These are phyloP conservation scores for Phytophthora ramorum DNA, from an alignment of 352 stramenopile genomes.

Conservation along the genomic window DNA sequence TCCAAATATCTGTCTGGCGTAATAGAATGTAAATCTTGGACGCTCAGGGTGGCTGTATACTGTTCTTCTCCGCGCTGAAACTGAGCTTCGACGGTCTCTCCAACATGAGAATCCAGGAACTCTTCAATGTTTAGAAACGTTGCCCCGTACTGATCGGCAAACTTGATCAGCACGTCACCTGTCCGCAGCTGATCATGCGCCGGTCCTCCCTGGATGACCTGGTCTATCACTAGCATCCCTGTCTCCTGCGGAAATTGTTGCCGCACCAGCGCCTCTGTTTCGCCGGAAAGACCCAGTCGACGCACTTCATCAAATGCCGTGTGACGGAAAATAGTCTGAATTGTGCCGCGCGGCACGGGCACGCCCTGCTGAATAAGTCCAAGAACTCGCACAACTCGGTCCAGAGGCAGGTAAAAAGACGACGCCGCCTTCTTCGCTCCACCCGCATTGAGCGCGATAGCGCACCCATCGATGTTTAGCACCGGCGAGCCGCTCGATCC, in stretches of 20 bases:
- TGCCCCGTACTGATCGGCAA: slow-evolving; percentile 76
- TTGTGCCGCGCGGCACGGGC: slow-evolving; percentile 73
- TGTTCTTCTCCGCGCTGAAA: slow-evolving; percentile 79
- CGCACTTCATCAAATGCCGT: slow-evolving; percentile 91
- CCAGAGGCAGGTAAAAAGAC: slow-evolving; percentile 92
- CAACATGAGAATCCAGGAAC: slow-evolving; percentile 77
- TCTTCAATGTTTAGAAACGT: slow-evolving; percentile 88
- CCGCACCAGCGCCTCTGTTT: slow-evolving; percentile 78
- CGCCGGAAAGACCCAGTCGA: slow-evolving; percentile 71
- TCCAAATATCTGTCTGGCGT: slow-evolving; percentile 87
- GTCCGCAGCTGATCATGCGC: slow-evolving; percentile 77
- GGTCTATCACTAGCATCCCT: slow-evolving; percentile 91
- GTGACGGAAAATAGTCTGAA: slow-evolving; percentile 91
- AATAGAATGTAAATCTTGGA: slow-evolving; percentile 87
- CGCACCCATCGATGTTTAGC: slow-evolving; percentile 87
- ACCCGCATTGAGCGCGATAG: slow-evolving; percentile 92
- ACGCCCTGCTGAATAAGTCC: slow-evolving; percentile 62
- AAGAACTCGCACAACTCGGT: slow-evolving; percentile 86
- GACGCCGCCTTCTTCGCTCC: slow-evolving; percentile 88
- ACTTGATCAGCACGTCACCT: slow-evolving; percentile 88
- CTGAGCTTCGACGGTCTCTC: slow-evolving; percentile 65
- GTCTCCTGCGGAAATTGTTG: slow-evolving; percentile 81
- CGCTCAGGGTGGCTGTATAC: slow-evolving; percentile 46
- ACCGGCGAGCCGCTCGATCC: slow-evolving; percentile 91
- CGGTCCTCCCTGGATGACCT: slow-evolving; percentile 85